phyloP scores from a whole-genome alignment of 805 yeast species.

The Ogataea pilisensis region DNA sequence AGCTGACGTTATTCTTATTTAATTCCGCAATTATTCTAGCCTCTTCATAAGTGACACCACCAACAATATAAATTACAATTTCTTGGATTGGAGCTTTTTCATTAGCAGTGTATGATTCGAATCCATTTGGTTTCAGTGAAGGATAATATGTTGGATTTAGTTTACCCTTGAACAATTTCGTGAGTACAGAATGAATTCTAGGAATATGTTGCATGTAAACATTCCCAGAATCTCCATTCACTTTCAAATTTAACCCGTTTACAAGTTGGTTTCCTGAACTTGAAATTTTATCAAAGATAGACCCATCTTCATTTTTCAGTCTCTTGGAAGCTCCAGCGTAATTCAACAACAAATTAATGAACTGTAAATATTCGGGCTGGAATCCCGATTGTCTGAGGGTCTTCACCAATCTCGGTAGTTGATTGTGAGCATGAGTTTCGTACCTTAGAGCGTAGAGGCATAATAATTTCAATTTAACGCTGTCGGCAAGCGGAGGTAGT shows the following conservation, averaged over 20 bases:
- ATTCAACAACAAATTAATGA: constrained; percentile 43
- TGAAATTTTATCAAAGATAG: constrained; percentile 25
- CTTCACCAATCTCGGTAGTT: constrained; percentile 35
- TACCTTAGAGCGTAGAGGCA: constrained; percentile 72
- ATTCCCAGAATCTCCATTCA: constrained; percentile 48
- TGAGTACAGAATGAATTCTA: constrained; percentile 48
- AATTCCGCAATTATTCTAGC: constrained; percentile 76
- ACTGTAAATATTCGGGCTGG: constrained; percentile 34
- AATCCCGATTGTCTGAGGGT: constrained; percentile 36
- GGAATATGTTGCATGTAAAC: constrained; percentile 93
- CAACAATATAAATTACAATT: constrained; percentile 68
- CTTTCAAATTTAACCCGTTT: constrained; percentile 32
- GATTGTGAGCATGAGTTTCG: constrained; percentile 47
- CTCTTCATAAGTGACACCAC: constrained; percentile 93
- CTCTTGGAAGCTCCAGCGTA: constrained; percentile 43
- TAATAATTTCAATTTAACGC: constrained; percentile 65
- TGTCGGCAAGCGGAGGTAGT: constrained; percentile 39
- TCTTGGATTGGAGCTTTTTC: constrained; percentile 49
- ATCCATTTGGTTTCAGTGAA: constrained; percentile 15
- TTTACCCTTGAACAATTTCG: constrained; percentile 37
- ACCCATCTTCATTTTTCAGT: constrained; percentile 32
- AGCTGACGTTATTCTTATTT: constrained; percentile 49
- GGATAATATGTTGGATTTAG: constrained; percentile 27
- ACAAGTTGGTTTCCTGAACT: constrained; percentile 23
- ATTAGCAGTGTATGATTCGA: constrained; percentile 9